A percentile compares a stretch with the other conserved stretches of the same genome.
phyloP scores from a whole-genome alignment of 83 land plant genomes.

The Diphasiastrum complanatum region DNA sequence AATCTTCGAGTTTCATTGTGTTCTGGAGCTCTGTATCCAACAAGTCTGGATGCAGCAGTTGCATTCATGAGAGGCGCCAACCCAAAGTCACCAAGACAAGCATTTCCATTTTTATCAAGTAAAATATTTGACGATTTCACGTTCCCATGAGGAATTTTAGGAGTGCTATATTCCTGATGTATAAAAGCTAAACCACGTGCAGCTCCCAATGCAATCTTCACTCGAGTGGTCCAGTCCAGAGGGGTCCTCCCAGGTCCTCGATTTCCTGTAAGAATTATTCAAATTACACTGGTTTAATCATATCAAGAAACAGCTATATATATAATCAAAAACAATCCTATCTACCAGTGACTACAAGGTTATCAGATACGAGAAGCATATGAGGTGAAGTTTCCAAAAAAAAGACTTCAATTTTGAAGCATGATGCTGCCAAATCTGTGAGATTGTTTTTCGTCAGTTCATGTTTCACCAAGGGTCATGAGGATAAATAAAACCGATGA shows the following conservation, averaged over 20 bases:
- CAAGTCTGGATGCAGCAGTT: conserved; percentile 44
- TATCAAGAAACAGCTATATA: not conserved
- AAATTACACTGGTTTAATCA: not conserved
- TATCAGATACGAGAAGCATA: not conserved
- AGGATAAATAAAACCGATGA: too few species aligned
- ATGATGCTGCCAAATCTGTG: too few species aligned
- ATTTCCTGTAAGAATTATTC: conserved; percentile 39
- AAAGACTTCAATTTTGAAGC: too few species aligned
- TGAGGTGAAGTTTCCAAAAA: not conserved
- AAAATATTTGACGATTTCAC: conserved; percentile 83
- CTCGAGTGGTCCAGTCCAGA: conserved; percentile 83
- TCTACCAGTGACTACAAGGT: too few species aligned
- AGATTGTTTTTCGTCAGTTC: too few species aligned
- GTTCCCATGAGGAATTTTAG: conserved; percentile 82
- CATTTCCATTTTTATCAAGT: conserved; percentile 62
- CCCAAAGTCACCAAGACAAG: conserved; percentile 85
- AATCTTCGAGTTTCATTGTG: conserved; percentile 52
- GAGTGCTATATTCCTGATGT: conserved; percentile 50
- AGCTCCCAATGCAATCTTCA: conserved; percentile 65
- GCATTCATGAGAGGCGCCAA: conserved; percentile 59
- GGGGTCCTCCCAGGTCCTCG: conserved; percentile 77
- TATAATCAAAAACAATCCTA: too few species aligned
- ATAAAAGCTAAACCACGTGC: conserved; percentile 70
- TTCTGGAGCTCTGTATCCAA: conserved; percentile 88
- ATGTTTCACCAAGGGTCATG: too few species aligned